A percentile compares a stretch with the other conserved stretches of the same genome.
phyloP scores from a whole-genome alignment of 208 protist genomes.

The Leishmania major region DNA sequence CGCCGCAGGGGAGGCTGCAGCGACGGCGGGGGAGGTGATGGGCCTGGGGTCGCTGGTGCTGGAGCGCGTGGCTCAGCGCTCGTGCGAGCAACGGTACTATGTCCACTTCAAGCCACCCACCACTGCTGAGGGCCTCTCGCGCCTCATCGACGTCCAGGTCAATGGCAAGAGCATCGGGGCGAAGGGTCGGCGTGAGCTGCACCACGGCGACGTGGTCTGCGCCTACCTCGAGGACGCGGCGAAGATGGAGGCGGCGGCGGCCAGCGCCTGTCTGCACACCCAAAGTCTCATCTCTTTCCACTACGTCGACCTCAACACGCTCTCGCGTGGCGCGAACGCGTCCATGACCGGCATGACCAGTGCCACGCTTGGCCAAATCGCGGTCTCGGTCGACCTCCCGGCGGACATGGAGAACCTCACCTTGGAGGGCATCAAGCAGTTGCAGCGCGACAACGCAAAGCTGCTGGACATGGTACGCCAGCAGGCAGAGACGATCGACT shows the following conservation, averaged over 20 bases:
- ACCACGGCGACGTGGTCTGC: constrained; percentile 73
- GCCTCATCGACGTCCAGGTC: constrained; percentile 52
- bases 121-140: constrained; percentile 16
- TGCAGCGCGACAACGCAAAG: constrained; percentile 65
- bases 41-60: constrained; percentile 53
- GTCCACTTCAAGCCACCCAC: constrained; percentile 48
- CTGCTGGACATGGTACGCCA: constrained; percentile 61
- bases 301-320: constrained; percentile 72
- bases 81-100: constrained; percentile 63
- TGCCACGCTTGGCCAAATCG: constrained; percentile 52
- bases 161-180: constrained; percentile 56
- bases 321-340: constrained; percentile 36
- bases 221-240: constrained; percentile 48
- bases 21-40: neutral
- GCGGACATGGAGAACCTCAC: constrained; percentile 34
- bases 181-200: constrained; percentile 44
- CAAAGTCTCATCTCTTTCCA: constrained; percentile 67
- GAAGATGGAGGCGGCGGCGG: neutral
- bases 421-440: constrained; percentile 54
- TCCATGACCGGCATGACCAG: constrained; percentile 15
- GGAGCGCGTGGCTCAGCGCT: constrained; percentile 57
- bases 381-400: constrained; percentile 43
- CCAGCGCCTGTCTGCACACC: constrained; percentile 10
- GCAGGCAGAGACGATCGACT: constrained; percentile 58
- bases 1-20: neutral